Conservation (phyloP, 2,329 filamentous ascomycete species). For the Epichloe sp. region DNA sequence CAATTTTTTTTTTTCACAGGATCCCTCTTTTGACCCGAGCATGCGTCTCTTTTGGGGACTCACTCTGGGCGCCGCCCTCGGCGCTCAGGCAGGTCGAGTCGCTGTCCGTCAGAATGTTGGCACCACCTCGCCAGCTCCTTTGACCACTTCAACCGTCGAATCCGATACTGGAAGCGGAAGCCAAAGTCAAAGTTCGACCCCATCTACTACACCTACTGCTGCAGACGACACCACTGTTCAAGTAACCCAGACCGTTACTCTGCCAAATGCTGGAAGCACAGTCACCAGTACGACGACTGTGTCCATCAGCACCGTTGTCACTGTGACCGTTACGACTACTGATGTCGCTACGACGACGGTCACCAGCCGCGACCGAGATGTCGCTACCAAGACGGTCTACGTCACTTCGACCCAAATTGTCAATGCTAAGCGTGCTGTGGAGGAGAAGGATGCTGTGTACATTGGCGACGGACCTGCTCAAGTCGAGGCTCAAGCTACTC, state of each 20-base stretch:
- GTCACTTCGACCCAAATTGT: constrained; percentile 20
- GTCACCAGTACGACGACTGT: constrained; percentile 18
- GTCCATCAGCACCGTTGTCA: constrained; percentile 15
- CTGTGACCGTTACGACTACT: constrained; percentile 22
- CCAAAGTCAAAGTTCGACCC: constrained; percentile 8
- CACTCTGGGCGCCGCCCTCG: constrained; percentile 12
- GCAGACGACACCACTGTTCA: constrained; percentile 17
- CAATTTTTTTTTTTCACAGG: background rate
- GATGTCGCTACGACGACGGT: constrained; percentile 23
- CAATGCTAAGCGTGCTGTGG: constrained; percentile 20
- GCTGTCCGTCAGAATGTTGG: constrained; percentile 1
- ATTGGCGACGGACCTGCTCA: constrained; percentile 3
- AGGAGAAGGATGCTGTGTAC: background rate
- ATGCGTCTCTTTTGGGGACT: constrained; percentile 13
- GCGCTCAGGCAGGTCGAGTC: constrained; percentile 7
- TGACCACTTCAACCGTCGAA: background rate
- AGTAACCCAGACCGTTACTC: constrained; percentile 19
- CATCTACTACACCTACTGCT: background rate
- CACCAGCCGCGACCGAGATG: constrained; percentile 21
- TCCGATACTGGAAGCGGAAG: background rate
- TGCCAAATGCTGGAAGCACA: constrained; percentile 13
- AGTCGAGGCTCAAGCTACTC: constrained; percentile 9
- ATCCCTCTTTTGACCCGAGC: constrained; percentile 3
- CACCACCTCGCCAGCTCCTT: background rate
- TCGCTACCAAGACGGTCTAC: constrained; percentile 23